These are phyloP conservation scores for Stachybotrys echinatus DNA, from an alignment of 2,329 filamentous ascomycete genomes.

Conservation along the genomic window DNA sequence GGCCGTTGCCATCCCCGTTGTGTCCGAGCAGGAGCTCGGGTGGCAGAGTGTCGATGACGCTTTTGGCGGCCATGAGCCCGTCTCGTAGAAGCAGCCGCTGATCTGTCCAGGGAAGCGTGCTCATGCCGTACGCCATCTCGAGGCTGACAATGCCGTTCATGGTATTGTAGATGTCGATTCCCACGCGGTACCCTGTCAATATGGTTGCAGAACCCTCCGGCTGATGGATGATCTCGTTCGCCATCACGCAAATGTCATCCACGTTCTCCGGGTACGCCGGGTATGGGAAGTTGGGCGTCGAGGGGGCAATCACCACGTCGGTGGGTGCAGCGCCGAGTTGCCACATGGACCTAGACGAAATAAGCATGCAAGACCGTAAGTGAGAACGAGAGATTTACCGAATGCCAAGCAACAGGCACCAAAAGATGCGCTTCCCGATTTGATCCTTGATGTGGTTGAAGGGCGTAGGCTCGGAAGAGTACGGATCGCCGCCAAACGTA, in stretches of 20 bases:
- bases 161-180: slow-evolving; percentile 71
- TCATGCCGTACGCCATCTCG: slow-evolving; percentile 76
- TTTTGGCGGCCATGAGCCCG: slow-evolving; percentile 65
- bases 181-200: slow-evolving; percentile 76
- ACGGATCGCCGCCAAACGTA: slow-evolving; percentile 33
- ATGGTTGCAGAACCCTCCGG: slow-evolving; percentile 63
- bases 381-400: slow-evolving; percentile 37
- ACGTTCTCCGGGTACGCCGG: slow-evolving; percentile 76
- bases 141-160: slow-evolving; percentile 76
- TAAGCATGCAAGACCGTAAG: background rate
- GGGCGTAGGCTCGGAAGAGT: slow-evolving; percentile 33
- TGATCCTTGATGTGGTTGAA: slow-evolving; percentile 70
- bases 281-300: slow-evolving; percentile 69
- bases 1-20: slow-evolving; percentile 27
- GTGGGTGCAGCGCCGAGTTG: slow-evolving; percentile 69
- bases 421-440: slow-evolving; percentile 75
- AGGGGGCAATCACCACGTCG: slow-evolving; percentile 70
- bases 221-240: slow-evolving; percentile 65
- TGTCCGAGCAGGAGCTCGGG: slow-evolving; percentile 57
- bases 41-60: slow-evolving; percentile 62
- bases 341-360: slow-evolving; percentile 57
- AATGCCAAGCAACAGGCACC: slow-evolving; percentile 72
- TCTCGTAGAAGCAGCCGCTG: slow-evolving; percentile 70
- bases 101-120: slow-evolving; percentile 70
- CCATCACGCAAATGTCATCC: slow-evolving; percentile 76